Evolutionary conservation across 2,329 filamentous ascomycete species (phyloP).

Genomic region (Aspergillus pseudoviridinutans): DNA sequence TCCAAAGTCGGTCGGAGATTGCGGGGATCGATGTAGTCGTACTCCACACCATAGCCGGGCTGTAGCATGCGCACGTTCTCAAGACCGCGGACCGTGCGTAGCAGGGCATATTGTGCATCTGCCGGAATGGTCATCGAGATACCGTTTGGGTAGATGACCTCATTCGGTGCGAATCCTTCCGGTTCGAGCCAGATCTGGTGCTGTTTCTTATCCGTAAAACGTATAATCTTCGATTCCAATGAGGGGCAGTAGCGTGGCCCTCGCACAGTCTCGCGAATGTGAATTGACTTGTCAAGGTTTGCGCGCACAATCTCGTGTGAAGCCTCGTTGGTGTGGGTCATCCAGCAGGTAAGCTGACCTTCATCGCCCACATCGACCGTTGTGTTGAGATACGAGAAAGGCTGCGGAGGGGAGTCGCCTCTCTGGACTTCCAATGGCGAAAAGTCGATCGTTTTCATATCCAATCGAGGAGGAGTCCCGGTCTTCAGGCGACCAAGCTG

Average conservation of each 20-base stretch:
- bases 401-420: slow-evolving; percentile 80
- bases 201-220: slow-evolving; percentile 72
- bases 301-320: slow-evolving; percentile 79
- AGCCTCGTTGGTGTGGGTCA: slow-evolving; percentile 78
- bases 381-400: slow-evolving; percentile 88
- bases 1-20: slow-evolving; percentile 84
- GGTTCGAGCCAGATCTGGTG: slow-evolving; percentile 98
- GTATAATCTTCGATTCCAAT: slow-evolving; percentile 87
- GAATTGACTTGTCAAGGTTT: slow-evolving; percentile 93
- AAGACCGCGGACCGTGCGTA: slow-evolving; percentile 83
- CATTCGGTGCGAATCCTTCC: slow-evolving; percentile 78
- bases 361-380: slow-evolving; percentile 64
- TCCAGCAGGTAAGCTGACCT: slow-evolving; percentile 79
- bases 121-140: slow-evolving; percentile 94
- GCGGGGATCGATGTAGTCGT: slow-evolving; percentile 95
- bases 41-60: slow-evolving; percentile 94
- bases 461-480: slow-evolving; percentile 85
- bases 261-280: slow-evolving; percentile 92
- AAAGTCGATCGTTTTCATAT: slow-evolving; percentile 78
- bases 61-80: slow-evolving; percentile 90
- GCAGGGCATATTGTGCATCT: slow-evolving; percentile 76
- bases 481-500: slow-evolving; percentile 88
- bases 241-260: slow-evolving; percentile 95
- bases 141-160: slow-evolving; percentile 92
- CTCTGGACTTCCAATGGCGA: slow-evolving; percentile 64